phyloP scores from a whole-genome alignment of 306 rosid genomes.

The Vigna hirtella region DNA sequence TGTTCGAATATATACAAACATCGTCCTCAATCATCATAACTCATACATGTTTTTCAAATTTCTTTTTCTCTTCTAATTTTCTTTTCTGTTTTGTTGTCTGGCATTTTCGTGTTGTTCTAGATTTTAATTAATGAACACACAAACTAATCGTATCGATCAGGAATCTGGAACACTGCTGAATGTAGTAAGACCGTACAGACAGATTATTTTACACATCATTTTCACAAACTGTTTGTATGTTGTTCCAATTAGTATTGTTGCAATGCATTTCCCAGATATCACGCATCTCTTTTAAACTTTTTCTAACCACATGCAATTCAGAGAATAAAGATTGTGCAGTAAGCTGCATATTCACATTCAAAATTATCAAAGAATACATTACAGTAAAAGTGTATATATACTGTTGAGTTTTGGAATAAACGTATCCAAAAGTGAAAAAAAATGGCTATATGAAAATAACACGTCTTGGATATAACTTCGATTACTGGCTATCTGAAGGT shows the following conservation, averaged over 20 bases:
- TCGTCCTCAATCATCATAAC: not conserved
- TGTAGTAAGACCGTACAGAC: not conserved
- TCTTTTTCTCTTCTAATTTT: no score
- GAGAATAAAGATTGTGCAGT: not conserved
- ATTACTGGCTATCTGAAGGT: not conserved
- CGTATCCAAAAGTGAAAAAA: not conserved
- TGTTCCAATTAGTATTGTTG: not conserved
- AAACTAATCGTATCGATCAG: not conserved
- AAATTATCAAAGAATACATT: not conserved
- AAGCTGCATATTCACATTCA: not conserved
- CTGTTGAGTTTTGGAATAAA: not conserved
- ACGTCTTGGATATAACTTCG: not conserved
- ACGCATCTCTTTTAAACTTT: not conserved
- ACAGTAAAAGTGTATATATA: not conserved
- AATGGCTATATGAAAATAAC: not conserved
- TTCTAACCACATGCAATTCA: not conserved
- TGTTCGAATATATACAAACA: conserved; percentile 1
- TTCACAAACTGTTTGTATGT: not conserved
- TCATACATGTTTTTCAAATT: not conserved
- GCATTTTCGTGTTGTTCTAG: not conserved
- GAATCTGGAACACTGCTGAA: not conserved
- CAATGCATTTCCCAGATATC: not conserved
- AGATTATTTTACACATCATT: not conserved
- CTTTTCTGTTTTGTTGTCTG: not conserved
- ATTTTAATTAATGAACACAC: not conserved